Base-by-base conservation (phyloP, 768 basidiomycete genomes). In the Agaricus sinodeliciosus region DNA sequence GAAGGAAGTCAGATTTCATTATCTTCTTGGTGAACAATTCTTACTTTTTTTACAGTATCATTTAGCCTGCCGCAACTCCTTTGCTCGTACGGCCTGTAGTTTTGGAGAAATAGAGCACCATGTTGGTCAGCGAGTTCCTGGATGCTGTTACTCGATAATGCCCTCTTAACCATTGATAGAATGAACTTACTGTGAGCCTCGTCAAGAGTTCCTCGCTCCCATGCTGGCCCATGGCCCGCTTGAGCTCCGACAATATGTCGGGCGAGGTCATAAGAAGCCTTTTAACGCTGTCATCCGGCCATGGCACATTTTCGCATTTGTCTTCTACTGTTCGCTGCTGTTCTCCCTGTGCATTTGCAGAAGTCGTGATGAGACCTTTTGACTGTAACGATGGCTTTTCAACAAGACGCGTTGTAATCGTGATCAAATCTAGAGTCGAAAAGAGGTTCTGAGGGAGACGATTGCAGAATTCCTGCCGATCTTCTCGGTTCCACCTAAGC, bases 391-490 rank as follows among this genome's bases (percentile, higher is more conserved):
- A 5, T 12, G 16, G n/a, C 16, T 19, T 0, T 27, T 50, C 43
- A 39, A 43, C 41, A 5, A 50, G 26, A 7, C 26, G 41, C 9
- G 31, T 27, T 16, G 41, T 31, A 11, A 50, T 18, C 2, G n/a
- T 9, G 26, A 18, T 28, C 4, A 50, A 9, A 22, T 50, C 41
- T 13, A 43, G 49, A 18, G 26, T 11, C 7, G 49, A 50, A 31
- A 50, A 50, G 6, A 16, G 28, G 11, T 50, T 50, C 15, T 19
- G 31, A 13, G 49, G 49, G 15, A 50, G 49, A 16, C 19, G 41
- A 7, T 55, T 41, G 11, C 62, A 41, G 34, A 61, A 53, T 11
- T 44, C 28, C 28, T 16, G 19, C 9, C 48, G 54, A 3, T 36
- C 39, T 11, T 34, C 43, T 3, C 48, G 31, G 15, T 55, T 43